These are phyloP conservation scores for Penicillium fimorum DNA, from an alignment of 495 filamentous ascomycete genomes.

Conservation along the genomic window DNA sequence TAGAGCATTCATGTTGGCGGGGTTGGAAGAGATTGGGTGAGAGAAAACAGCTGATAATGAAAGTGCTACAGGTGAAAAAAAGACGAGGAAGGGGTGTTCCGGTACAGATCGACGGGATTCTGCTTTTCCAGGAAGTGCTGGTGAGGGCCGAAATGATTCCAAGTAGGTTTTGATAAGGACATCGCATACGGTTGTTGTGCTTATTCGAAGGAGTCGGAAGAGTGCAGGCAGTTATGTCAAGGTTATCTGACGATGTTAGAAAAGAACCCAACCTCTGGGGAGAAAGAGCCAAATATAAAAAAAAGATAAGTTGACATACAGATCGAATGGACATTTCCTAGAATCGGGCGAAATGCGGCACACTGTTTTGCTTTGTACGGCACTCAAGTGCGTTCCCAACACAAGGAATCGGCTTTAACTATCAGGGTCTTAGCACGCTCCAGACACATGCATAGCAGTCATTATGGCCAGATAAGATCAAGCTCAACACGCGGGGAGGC, in stretches of 20 bases:
- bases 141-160: conserved; percentile 41
- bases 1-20: conserved; percentile 45
- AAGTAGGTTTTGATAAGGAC: conserved; percentile 43
- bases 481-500: neutral
- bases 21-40: conserved; percentile 7
- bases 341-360: conserved; percentile 6
- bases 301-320: conserved; percentile 4
- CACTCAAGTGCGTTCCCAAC: conserved; percentile 13
- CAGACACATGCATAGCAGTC: conserved; percentile 6
- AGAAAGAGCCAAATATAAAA: neutral
- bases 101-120: conserved; percentile 24
- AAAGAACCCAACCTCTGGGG: neutral
- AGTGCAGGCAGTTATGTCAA: conserved; percentile 14
- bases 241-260: conserved; percentile 10
- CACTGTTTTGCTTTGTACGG: conserved; percentile 11
- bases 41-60: conserved; percentile 28
- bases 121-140: conserved; percentile 36
- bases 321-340: conserved; percentile 14
- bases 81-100: conserved; percentile 22
- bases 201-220: conserved; percentile 5
- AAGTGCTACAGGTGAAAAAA: conserved; percentile 26
- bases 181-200: conserved; percentile 34
- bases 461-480: neutral
- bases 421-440: conserved; percentile 18
- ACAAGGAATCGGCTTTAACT: conserved; percentile 14